Conservation (phyloP, 1,284 basidiomycete genomes). For the Irpex lacteus region DNA sequence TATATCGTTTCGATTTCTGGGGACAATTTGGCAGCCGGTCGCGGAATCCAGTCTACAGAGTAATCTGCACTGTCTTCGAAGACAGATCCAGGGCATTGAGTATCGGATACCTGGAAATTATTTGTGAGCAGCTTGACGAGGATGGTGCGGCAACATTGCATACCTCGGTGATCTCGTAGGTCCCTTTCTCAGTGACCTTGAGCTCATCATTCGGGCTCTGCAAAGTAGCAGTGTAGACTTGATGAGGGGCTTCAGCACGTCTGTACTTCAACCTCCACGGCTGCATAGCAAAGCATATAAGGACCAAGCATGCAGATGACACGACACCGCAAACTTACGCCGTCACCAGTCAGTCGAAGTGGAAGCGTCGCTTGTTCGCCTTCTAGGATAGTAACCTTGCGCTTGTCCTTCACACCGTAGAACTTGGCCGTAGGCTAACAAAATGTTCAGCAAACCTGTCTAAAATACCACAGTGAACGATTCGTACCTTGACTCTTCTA, state of each 20-base stretch:
- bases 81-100: constrained; percentile 81
- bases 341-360: constrained; percentile 83
- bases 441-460: too few relatives aligned
- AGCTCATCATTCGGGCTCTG: constrained; percentile 71
- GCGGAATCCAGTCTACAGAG: constrained; percentile 71
- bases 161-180: constrained; percentile 76
- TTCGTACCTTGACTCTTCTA: constrained; percentile 72
- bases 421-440: constrained; percentile 83
- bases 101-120: constrained; percentile 66
- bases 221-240: constrained; percentile 45
- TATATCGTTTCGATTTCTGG: constrained; percentile 50
- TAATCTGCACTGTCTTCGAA: constrained; percentile 60
- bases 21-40: constrained; percentile 66
- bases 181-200: constrained; percentile 65
- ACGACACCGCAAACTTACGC: constrained; percentile 48
- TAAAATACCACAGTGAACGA: not conserved
- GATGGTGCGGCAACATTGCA: constrained; percentile 14
- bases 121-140: constrained; percentile 3
- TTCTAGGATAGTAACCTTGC: constrained; percentile 71
- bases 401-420: constrained; percentile 59
- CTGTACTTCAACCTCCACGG: constrained; percentile 86
- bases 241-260: constrained; percentile 46
- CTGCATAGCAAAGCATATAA: constrained; percentile 36
- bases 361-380: constrained; percentile 73
- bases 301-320: not conserved